phyloP scores from a whole-genome alignment of 345 rosid species.

The Eucalyptus pauciflora region DNA sequence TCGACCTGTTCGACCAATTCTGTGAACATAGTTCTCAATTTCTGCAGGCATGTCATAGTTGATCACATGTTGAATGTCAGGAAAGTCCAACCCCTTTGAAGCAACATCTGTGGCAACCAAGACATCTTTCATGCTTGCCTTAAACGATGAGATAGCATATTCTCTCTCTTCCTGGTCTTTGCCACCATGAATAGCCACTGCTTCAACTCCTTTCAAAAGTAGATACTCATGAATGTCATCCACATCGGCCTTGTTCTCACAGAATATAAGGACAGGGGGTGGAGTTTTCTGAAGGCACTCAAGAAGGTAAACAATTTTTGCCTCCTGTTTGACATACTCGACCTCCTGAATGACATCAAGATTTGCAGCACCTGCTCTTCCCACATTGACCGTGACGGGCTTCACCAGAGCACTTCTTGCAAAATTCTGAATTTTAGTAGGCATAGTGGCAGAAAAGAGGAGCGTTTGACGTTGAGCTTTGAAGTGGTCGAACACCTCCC shows the following conservation, averaged over 20 bases:
- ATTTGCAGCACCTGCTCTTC: slow-evolving; percentile 97
- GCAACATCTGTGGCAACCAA: slow-evolving; percentile 94
- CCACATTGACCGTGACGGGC: slow-evolving; percentile 81
- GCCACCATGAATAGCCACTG: slow-evolving; percentile 88
- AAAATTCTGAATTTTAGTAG: slow-evolving; percentile 82
- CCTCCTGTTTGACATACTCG: slow-evolving; percentile 93
- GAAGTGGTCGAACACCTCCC: slow-evolving; percentile 90
- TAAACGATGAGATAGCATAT: slow-evolving; percentile 74
- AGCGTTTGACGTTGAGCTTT: slow-evolving; percentile 93
- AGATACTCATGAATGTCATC: slow-evolving; percentile 89
- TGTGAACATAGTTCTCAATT: slow-evolving; percentile 87
- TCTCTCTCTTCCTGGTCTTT: slow-evolving; percentile 96
- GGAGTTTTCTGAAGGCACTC: slow-evolving; percentile 92
- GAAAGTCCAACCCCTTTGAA: slow-evolving; percentile 89
- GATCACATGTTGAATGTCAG: slow-evolving; percentile 83
- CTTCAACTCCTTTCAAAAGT: slow-evolving; percentile 91
- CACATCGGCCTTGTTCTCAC: slow-evolving; percentile 97
- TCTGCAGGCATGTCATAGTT: slow-evolving; percentile 96
- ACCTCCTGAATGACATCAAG: slow-evolving; percentile 97
- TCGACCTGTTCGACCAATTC: slow-evolving; percentile 91
- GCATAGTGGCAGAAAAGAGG: slow-evolving; percentile 93
- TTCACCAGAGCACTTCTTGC: slow-evolving; percentile 86
- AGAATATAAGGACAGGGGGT: slow-evolving; percentile 84
- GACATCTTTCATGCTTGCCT: slow-evolving; percentile 78
- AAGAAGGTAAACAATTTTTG: slow-evolving; percentile 87